Evolutionary conservation across 2,329 filamentous ascomycete genomes (phyloP).

Genomic region (Fusarium palustre): DNA sequence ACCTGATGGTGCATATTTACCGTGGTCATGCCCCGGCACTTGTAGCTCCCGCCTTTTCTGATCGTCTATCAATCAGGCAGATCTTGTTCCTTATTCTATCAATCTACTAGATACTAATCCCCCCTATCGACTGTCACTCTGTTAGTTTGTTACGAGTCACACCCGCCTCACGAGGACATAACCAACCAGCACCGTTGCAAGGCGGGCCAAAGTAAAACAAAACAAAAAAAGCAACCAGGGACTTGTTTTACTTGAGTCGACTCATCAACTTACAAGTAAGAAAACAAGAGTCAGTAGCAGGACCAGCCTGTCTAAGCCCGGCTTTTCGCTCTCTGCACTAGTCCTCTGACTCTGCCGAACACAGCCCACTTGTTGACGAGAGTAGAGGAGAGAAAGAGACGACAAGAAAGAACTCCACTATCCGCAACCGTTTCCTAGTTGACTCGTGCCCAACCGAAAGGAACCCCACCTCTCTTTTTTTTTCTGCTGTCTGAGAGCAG

Average conservation of each 20-base stretch:
- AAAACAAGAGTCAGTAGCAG: neutral
- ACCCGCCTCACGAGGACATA: conserved; percentile 25
- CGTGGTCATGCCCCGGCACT: conserved; percentile 35
- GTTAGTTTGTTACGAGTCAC: conserved; percentile 37
- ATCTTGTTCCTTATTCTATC: neutral
- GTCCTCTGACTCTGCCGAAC: conserved; percentile 8
- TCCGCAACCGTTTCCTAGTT: conserved; percentile 25
- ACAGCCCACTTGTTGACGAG: conserved; percentile 28
- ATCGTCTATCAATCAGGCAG: conserved; percentile 8
- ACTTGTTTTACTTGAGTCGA: conserved; percentile 29
- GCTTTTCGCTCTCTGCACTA: neutral
- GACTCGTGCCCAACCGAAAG: conserved; percentile 35
- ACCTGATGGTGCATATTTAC: conserved; percentile 38
- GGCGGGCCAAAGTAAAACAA: conserved; percentile 22
- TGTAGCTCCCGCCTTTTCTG: conserved; percentile 9
- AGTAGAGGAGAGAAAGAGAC: neutral
- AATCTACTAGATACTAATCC: neutral
- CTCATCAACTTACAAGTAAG: conserved; percentile 17
- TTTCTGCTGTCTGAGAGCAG: no score
- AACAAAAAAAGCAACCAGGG: conserved; percentile 20
- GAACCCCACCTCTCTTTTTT: conserved; percentile 29
- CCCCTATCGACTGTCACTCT: neutral
- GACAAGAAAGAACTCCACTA: conserved; percentile 20
- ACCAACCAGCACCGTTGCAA: conserved; percentile 31
- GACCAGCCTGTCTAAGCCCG: neutral